Percentiles rank a stretch among this genome's conserved stretches.
Conservation (phyloP, 2,329 filamentous ascomycete species). For the Penicillium hesseltinei region DNA sequence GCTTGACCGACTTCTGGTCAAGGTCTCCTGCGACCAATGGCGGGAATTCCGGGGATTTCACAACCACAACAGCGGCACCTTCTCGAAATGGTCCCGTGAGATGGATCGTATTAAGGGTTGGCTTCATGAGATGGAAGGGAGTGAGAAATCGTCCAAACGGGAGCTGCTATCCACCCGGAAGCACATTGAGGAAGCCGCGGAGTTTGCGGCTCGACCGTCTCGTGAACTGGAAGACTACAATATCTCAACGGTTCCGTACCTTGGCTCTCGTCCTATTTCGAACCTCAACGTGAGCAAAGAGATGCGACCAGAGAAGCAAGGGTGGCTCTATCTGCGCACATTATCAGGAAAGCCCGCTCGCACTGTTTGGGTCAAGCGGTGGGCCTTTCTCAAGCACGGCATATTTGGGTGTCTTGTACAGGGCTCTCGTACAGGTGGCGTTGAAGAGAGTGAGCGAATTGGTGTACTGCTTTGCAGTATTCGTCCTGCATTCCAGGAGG, state of each 20-base stretch:
- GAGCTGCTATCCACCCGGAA: slow-evolving; percentile 77
- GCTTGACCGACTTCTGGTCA: slow-evolving; percentile 82
- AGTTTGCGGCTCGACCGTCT: slow-evolving; percentile 72
- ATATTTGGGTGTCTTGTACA: slow-evolving; percentile 95
- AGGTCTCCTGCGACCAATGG: slow-evolving; percentile 82
- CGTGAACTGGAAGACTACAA: slow-evolving; percentile 92
- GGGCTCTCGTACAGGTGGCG: slow-evolving; percentile 72
- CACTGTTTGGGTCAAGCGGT: slow-evolving; percentile 84
- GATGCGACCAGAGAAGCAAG: slow-evolving; percentile 74
- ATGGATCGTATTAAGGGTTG: slow-evolving; percentile 91
- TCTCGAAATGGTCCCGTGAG: slow-evolving; percentile 69
- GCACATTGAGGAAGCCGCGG: slow-evolving; percentile 76
- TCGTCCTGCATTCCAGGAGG: slow-evolving; percentile 85
- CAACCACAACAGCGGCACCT: slow-evolving; percentile 61
- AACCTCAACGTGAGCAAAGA: slow-evolving; percentile 55
- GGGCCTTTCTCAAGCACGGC: slow-evolving; percentile 94
- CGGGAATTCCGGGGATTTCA: slow-evolving; percentile 74
- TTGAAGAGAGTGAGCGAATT: slow-evolving; percentile 94
- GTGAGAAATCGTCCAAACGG: slow-evolving; percentile 77
- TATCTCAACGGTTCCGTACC: slow-evolving; percentile 81
- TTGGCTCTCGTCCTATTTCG: slow-evolving; percentile 68
- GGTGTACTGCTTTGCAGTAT: slow-evolving; percentile 92
- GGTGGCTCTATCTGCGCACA: slow-evolving; percentile 84
- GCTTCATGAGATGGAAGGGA: slow-evolving; percentile 89
- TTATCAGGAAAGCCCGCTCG: slow-evolving; percentile 83